phyloP scores from a whole-genome alignment of 1,284 basidiomycete genomes.

The Naganishia cerealis region DNA sequence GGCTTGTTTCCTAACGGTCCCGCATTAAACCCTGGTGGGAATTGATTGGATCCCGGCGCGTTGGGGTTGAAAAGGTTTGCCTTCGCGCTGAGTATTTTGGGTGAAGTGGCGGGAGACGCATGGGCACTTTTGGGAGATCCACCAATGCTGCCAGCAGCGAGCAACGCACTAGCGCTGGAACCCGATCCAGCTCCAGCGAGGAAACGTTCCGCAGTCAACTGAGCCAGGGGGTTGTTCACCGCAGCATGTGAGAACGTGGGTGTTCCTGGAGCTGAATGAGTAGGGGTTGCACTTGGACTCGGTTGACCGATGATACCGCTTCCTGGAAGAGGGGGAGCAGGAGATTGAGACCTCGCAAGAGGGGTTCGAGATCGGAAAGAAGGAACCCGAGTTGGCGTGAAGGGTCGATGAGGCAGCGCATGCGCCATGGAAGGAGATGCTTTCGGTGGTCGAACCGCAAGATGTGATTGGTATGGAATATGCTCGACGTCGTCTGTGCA shows the following conservation, averaged over 20 bases:
- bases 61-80: constrained; percentile 73
- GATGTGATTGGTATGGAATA: constrained; percentile 47
- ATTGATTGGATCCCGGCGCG: constrained; percentile 68
- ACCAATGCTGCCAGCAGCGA: constrained; percentile 6
- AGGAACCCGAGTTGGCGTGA: constrained; percentile 51
- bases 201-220: constrained; percentile 15
- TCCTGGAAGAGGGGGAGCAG: constrained; percentile 29
- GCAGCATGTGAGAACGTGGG: constrained; percentile 22
- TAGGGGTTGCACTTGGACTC: constrained; percentile 28
- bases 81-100: constrained; percentile 55
- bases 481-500: constrained; percentile 49
- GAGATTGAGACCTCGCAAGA: constrained; percentile 47
- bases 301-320: constrained; percentile 31
- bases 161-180: constrained; percentile 13
- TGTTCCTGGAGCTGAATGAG: constrained; percentile 26
- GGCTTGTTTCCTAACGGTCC: constrained; percentile 10
- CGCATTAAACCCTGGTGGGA: constrained; percentile 4
- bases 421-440: constrained; percentile 40
- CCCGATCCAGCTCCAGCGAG: constrained; percentile 11
- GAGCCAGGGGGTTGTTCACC: constrained; percentile 7
- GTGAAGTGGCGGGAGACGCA: constrained; percentile 42
- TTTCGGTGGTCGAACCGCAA: constrained; percentile 47
- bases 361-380: constrained; percentile 51
- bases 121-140: constrained; percentile 39
- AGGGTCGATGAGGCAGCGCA: constrained; percentile 45